Percentiles rank a stretch among this genome's conserved stretches.
Evolutionary conservation across 1,284 basidiomycete species (phyloP).

Genomic region (Sporisorium iseilematis-ciliati): DNA sequence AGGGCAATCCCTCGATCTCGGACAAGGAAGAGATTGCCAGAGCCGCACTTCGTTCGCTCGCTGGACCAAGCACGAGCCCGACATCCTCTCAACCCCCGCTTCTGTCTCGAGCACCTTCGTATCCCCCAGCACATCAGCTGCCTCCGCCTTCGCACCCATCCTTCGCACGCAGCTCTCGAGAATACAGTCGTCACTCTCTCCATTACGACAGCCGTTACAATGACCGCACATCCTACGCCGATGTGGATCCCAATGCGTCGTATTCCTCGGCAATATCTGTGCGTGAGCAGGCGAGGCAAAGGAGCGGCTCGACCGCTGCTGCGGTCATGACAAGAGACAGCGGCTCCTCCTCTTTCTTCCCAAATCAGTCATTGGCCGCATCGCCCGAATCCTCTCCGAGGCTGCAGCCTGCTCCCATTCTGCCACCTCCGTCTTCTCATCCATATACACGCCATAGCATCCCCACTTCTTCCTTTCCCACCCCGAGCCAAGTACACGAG

Average conservation of each 20-base stretch:
- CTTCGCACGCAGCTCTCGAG: neutral
- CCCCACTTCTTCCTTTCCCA: neutral
- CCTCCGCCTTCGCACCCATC: neutral
- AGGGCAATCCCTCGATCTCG: constrained; percentile 15
- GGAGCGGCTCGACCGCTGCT: neutral
- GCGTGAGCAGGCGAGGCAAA: neutral
- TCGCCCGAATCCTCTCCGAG: constrained; percentile 40
- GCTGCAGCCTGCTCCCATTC: neutral
- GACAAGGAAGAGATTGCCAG: constrained; percentile 47
- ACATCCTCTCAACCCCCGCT: constrained; percentile 10
- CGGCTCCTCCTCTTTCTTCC: constrained; percentile 32
- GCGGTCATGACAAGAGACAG: constrained; percentile 3
- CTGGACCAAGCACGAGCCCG: constrained; percentile 12
- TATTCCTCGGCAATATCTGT: neutral
- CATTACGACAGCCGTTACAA: constrained; percentile 2
- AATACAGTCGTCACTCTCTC: neutral
- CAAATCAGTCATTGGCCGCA: constrained; percentile 21
- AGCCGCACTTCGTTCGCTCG: constrained; percentile 44
- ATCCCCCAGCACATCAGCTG: constrained; percentile 4
- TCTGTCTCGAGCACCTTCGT: constrained; percentile 7
- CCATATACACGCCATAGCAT: constrained; percentile 24
- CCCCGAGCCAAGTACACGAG: constrained; percentile 18
- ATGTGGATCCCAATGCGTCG: neutral
- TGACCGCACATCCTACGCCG: neutral
- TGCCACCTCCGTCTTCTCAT: constrained; percentile 7